phyloP scores from a whole-genome alignment of 106 monocot species.

The Cymbidium sinense region DNA sequence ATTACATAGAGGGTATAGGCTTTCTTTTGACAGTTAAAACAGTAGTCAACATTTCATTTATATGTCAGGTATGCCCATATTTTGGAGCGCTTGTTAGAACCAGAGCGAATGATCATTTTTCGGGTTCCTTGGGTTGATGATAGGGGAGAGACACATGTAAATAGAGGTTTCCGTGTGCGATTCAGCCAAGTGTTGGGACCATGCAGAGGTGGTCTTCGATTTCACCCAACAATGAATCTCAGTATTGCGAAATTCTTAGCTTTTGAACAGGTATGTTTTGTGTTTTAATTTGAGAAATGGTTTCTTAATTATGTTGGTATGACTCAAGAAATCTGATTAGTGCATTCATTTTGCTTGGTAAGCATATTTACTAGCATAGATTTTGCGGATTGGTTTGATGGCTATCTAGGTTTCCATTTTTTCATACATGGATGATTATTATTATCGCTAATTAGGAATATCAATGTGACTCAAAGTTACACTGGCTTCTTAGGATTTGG shows the following conservation, averaged over 20 bases:
- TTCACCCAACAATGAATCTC: slow-evolving; percentile 88
- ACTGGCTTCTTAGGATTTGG: not conserved
- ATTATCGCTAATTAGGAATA: not conserved
- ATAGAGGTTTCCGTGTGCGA: slow-evolving; percentile 91
- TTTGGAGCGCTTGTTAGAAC: slow-evolving; percentile 91
- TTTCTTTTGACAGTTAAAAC: not conserved
- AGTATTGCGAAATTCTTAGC: slow-evolving; percentile 90
- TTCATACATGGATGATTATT: not conserved
- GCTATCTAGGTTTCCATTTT: not conserved
- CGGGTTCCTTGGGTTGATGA: slow-evolving; percentile 98
- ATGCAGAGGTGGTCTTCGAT: slow-evolving; percentile 95
- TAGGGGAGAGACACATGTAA: slow-evolving; percentile 93
- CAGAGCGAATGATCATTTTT: slow-evolving; percentile 79
- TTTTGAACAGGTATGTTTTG: slow-evolving; percentile 83
- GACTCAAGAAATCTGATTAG: not conserved
- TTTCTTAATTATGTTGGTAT: not conserved
- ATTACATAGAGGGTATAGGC: not conserved
- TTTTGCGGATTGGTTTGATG: not conserved
- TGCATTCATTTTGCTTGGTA: not conserved
- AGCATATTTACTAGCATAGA: not conserved
- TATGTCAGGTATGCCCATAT: slow-evolving; percentile 73
- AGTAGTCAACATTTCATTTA: not conserved
- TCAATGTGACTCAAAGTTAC: not conserved
- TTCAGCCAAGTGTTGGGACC: slow-evolving; percentile 95
- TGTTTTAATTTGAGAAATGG: not conserved